phyloP scores from a whole-genome alignment of 1,284 basidiomycete genomes.

The Ceratobasidium sp. region DNA sequence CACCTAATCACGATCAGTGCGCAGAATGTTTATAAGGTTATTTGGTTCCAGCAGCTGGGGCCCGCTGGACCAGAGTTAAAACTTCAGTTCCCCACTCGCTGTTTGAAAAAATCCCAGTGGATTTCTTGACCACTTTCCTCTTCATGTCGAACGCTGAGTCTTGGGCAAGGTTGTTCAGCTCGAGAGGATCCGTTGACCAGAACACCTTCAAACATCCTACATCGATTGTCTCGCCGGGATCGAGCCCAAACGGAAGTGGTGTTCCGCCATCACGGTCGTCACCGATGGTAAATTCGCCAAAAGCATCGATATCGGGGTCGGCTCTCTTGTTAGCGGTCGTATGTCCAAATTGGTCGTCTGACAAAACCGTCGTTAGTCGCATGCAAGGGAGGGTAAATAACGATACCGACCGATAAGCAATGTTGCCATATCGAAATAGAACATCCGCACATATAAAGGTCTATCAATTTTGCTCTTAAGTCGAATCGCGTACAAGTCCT shows the following conservation, averaged over 20 bases:
- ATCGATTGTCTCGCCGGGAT: neutral
- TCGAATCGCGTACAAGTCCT: slow-evolving; percentile 51
- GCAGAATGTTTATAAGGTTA: too few species aligned
- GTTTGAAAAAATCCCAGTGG: neutral
- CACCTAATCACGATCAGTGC: too few species aligned
- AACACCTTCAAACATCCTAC: neutral
- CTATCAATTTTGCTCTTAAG: slow-evolving; percentile 53
- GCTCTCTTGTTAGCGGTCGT: neutral
- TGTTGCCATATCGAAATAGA: slow-evolving; percentile 57
- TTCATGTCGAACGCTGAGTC: neutral
- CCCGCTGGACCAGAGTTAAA: neutral
- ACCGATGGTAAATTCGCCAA: neutral
- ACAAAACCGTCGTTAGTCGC: neutral
- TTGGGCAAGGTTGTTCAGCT: neutral
- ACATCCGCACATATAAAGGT: slow-evolving; percentile 58
- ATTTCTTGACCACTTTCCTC: neutral
- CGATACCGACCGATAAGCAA: slow-evolving; percentile 51
- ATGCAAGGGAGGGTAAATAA: neutral
- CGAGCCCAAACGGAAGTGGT: neutral
- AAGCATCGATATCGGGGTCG: slow-evolving; percentile 14
- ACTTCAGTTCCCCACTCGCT: neutral
- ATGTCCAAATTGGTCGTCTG: slow-evolving; percentile 15
- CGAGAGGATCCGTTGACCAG: neutral
- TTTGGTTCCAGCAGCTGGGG: neutral
- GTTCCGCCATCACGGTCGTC: neutral